These are phyloP conservation scores for Brassica cretica DNA, from an alignment of 345 rosid species.

Conservation along the genomic window DNA sequence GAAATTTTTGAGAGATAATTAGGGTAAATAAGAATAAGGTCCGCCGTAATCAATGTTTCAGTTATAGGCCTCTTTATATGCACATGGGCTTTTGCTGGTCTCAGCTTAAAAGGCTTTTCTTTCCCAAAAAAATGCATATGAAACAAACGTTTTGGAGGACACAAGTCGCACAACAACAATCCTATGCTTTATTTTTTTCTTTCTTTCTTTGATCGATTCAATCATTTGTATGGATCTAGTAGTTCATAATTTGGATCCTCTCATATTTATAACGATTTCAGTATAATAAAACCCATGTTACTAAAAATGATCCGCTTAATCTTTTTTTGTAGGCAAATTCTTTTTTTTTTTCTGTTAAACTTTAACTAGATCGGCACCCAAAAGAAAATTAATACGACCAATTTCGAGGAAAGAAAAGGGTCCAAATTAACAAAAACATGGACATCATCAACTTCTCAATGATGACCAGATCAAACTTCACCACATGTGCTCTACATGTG, in stretches of 20 bases:
- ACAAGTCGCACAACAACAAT: not conserved
- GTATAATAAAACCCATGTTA: not conserved
- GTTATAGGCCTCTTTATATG: not conserved
- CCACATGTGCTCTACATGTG: conserved; percentile 32
- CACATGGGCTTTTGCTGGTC: conserved; percentile 8
- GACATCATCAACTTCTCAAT: conserved; percentile 38
- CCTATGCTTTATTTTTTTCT: not conserved
- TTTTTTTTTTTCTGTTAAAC: not conserved
- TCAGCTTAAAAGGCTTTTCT: not conserved
- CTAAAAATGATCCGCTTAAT: not conserved
- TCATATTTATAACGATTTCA: not conserved
- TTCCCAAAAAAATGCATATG: not conserved
- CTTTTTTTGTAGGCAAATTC: not conserved
- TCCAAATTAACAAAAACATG: conserved; percentile 28
- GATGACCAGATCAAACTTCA: conserved; percentile 30
- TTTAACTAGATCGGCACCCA: not conserved
- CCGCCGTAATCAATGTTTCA: not conserved
- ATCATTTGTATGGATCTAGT: not conserved
- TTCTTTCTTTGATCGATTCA: not conserved
- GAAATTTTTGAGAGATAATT: too few species aligned
- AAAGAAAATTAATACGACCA: not conserved
- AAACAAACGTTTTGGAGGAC: not conserved
- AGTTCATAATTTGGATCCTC: not conserved
- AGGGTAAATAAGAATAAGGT: too few species aligned
- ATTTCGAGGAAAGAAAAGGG: conserved; percentile 22